Evolutionary conservation across 2,329 filamentous ascomycete genomes (phyloP), one percentile per base, ranked within the genome.

Genomic region (Colletotrichum acutatum): DNA sequence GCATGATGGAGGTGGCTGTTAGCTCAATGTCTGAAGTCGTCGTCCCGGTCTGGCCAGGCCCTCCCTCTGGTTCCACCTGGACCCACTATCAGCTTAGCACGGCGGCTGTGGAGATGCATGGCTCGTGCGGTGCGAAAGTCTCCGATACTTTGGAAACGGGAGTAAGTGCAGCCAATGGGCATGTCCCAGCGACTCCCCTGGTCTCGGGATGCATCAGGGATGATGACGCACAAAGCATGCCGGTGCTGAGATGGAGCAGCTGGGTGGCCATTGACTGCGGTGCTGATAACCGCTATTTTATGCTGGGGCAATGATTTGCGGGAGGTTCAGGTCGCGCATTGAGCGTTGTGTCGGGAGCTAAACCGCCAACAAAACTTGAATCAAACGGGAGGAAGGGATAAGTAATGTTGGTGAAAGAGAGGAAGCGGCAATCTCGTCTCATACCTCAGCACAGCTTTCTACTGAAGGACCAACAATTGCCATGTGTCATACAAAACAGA

Each of bases 161-260:
- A 2, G 8, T 49, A 16, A 4, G 9, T 3, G 49, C n/a, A 8
- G 67, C 74, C 67, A 71, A 75, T 71, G 52, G 42, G 42, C 59
- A 74, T 74, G 74, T 75, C 59, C 71, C 56, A 30, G 49, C 60
- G 59, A 75, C 74, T 54, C 67, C 66, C 53, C 24, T 22, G 42
- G 37, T 24, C 37, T 62, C 42, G 46, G 70, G 66, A 70, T 52
- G 68, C 57, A 56, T 57, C 70, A 70, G 66, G 70, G 70, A 72
- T 72, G 70, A 61, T 72, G 70, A 72, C 66, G 70, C 70, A 64
- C 58, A 53, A 70, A 14, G 66, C 60, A 65, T 72, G 66, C 60
- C 66, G 66, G 56, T 60, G 24, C 59, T 34, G 46, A 53, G 60
- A 63, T 63, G 60, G 42, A 34, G 60, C 37, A 60, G 19, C 42